Evolutionary conservation across 306 rosid species (phyloP), one percentile per base, ranked within the genome.

Genomic region (Canavalia gladiata): DNA sequence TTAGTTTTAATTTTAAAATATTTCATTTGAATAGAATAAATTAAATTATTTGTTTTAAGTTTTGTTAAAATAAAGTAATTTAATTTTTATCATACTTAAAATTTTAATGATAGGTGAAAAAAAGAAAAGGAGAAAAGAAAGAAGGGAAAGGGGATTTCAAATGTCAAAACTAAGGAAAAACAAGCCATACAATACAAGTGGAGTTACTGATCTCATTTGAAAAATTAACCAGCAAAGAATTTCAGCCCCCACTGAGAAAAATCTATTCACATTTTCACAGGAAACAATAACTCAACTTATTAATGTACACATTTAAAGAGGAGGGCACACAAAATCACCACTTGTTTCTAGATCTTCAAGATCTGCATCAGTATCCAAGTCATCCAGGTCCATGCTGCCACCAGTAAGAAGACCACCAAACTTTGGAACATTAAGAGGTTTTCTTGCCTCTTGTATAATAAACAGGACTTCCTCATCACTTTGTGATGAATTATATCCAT

Each of bases 371-470:
- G 35, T 69, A 76, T 91, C 98, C 63, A 88, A 74, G 75, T 94
- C 98, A 87, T 92, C 94, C 12, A 91, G 68, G 78, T 91, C 98
- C 95, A 94, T 87, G 81, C 88, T 88, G 72, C 90, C 87, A 13
- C 83, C 95, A 4, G 55, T n/a, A 5, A 88, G 67, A 81, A 51
- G 84, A 82, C 79, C 85, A 8, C 86, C 86, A 42, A 47, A 77
- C 43, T 71, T 85, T 5, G 92, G 87, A 45, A 63, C 68, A 11
- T 68, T 70, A 13, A 83, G 49, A 58, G 84, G 42, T 56, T 70
- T 87, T 30, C 91, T 87, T 68, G 98, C 98, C 84, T 92, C 98
- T 76, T 88, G 91, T 56, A 94, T 83, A 25, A 94, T 87, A 33
- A 83, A 87, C 55, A 84, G 52, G 9, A 87, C 91, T 90, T 94